Evolutionary conservation across 257 asterid species (phyloP), one percentile per base, ranked within the genome.

Genomic region (Petrea volubilis): DNA sequence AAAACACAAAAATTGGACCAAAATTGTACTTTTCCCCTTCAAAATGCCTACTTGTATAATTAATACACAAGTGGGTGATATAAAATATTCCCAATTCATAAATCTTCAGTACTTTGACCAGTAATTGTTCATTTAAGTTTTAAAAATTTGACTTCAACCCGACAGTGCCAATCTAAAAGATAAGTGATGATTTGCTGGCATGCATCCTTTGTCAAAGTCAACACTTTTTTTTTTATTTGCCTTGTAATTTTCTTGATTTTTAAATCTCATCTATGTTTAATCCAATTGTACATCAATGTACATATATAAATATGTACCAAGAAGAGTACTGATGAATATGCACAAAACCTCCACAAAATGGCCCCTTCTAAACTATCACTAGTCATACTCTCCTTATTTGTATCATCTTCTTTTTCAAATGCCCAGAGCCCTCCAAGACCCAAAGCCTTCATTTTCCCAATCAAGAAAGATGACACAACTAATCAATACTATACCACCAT

Each of bases 401-500:
- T 72, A 0, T 8, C 52, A 0, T 61, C 58, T 50, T 58, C 82
- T 0, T 3, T 49, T n/a, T 59, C 83, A 38, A 36, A 72, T 38
- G 82, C 84, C 18, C 75, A 74, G 51, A 60, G 53, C 70, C 63
- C 76, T 71, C 49, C 88, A 6, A 77, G 70, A 7, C 89, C 87
- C 24, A n/a, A 65, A 13, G 80, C 81, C 21, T 82, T 85, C 79
- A 14, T 0, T 23, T 85, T 79, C 53, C 87, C 90, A 0, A 78
- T 85, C 75, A 72, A 10, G 31, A 85, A 82, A 78, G 87, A 82
- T 12, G 65, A 4, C 57, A 3, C 84, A 0, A 75, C 81, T 10
- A 74, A 67, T 33, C 90, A 82, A 15, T 85, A 85, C 71, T 85
- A 79, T 86, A 80, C 84, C 27, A 57, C 60, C 56, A 58, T 80